These are phyloP conservation scores for Seiridium unicorne DNA, from an alignment of 2,329 filamentous ascomycete genomes.

Conservation along the genomic window DNA sequence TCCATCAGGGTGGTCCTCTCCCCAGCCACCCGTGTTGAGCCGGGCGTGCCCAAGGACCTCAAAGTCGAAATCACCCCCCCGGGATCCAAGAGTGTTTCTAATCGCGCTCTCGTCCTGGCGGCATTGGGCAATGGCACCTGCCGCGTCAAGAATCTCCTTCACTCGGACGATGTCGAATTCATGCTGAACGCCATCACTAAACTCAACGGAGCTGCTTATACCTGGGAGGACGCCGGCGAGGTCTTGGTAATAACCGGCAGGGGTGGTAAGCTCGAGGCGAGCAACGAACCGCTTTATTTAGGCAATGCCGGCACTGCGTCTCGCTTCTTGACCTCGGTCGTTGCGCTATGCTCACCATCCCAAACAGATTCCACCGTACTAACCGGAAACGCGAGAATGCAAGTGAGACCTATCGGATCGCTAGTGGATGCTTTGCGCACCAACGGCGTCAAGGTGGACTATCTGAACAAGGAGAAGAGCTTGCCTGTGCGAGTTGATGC, in stretches of 20 bases:
- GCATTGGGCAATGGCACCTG: slow-evolving; percentile 85
- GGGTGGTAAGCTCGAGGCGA: slow-evolving; percentile 80
- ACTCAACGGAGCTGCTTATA: slow-evolving; percentile 82
- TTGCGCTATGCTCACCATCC: slow-evolving; percentile 73
- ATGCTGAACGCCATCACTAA: slow-evolving; percentile 91
- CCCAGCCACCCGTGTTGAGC: slow-evolving; percentile 70
- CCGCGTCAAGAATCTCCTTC: slow-evolving; percentile 85
- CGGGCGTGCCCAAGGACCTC: slow-evolving; percentile 65
- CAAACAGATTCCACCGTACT: slow-evolving; percentile 70
- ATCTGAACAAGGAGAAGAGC: slow-evolving; percentile 79
- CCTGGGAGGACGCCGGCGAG: slow-evolving; percentile 94
- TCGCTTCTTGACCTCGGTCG: slow-evolving; percentile 89
- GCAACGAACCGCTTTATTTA: slow-evolving; percentile 76
- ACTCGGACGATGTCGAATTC: slow-evolving; percentile 95
- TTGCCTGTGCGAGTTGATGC: slow-evolving; percentile 82
- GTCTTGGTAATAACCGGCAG: slow-evolving; percentile 86
- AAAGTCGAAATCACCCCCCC: slow-evolving; percentile 80
- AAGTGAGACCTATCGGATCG: slow-evolving; percentile 88
- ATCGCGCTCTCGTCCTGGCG: slow-evolving; percentile 89
- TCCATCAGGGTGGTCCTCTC: slow-evolving; percentile 83
- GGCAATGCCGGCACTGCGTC: slow-evolving; percentile 97
- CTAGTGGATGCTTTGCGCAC: slow-evolving; percentile 84
- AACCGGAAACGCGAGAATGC: slow-evolving; percentile 95
- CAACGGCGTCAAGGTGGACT: slow-evolving; percentile 86
- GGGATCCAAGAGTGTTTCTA: slow-evolving; percentile 97